Percentiles rank a stretch among this genome's conserved stretches.
phyloP scores from a whole-genome alignment of 179 eudicot species.

The Carnegiea gigantea region DNA sequence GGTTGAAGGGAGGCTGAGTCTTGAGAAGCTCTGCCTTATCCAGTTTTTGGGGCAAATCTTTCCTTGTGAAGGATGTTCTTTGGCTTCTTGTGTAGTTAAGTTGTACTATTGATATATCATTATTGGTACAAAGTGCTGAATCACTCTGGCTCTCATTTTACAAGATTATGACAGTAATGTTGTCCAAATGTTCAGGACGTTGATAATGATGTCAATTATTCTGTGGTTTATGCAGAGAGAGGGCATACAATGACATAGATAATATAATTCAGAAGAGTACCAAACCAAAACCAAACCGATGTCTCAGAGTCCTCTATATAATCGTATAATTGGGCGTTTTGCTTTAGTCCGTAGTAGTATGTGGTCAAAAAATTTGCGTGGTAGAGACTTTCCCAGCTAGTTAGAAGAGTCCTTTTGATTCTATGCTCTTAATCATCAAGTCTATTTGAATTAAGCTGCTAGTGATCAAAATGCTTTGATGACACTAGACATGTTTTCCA shows the following conservation, averaged over 20 bases:
- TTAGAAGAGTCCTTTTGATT: not conserved
- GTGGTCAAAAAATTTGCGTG: no score
- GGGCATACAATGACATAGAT: not conserved
- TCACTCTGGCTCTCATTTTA: not conserved
- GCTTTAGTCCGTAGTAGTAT: not conserved
- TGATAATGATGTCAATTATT: conserved; percentile 10
- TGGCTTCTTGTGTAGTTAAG: conserved; percentile 5
- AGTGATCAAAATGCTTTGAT: no score
- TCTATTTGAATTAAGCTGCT: no score
- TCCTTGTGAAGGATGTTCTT: conserved; percentile 1
- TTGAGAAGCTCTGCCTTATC: conserved; percentile 6
- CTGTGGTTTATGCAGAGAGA: conserved; percentile 1
- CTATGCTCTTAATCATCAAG: not conserved
- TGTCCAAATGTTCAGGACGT: not conserved
- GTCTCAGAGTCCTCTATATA: not conserved
- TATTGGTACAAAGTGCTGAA: not conserved
- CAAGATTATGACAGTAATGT: conserved; percentile 4
- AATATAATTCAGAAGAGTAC: not conserved
- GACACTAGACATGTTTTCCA: not conserved
- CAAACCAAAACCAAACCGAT: not conserved
- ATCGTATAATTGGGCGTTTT: not conserved
- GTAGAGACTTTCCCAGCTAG: not conserved
- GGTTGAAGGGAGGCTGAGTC: not conserved
- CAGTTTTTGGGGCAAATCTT: conserved; percentile 1
- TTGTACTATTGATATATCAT: not conserved